These are phyloP conservation scores for Stagonosporopsis vannaccii DNA, from an alignment of 2,329 filamentous ascomycete genomes.

Conservation along the genomic window DNA sequence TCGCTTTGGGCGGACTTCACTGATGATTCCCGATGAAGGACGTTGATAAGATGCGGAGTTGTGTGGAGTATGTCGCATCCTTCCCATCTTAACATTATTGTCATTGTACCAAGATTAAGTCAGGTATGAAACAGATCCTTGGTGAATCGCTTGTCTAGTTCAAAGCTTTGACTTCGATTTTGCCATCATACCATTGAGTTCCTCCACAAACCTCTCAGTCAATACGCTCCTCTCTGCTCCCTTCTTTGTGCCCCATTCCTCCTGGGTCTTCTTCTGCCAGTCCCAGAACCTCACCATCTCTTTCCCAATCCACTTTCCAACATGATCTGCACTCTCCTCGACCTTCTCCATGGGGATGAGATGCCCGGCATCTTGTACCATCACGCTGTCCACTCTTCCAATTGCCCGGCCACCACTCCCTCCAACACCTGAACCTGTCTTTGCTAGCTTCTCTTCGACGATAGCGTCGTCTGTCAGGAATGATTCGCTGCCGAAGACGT, in stretches of 20 bases:
- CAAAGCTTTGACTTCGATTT: constrained; percentile 36
- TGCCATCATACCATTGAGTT: constrained; percentile 30
- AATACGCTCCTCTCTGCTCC: constrained; percentile 41
- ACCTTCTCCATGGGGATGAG: constrained; percentile 85
- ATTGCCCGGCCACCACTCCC: constrained; percentile 71
- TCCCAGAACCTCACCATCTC: constrained; percentile 49
- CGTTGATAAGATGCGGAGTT: too few species aligned
- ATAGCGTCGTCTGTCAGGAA: constrained; percentile 61
- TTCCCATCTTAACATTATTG: too few species aligned
- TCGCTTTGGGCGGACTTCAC: background rate
- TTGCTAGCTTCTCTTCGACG: constrained; percentile 65
- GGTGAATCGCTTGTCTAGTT: background rate
- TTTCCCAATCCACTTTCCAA: constrained; percentile 50
- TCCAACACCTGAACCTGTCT: constrained; percentile 71
- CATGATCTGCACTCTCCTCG: constrained; percentile 66
- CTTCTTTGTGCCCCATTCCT: constrained; percentile 41
- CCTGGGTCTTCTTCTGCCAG: constrained; percentile 40
- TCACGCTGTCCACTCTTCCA: constrained; percentile 71
- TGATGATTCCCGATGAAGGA: too few species aligned
- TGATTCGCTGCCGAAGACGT: constrained; percentile 60
- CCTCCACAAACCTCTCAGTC: constrained; percentile 38
- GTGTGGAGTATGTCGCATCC: too few species aligned
- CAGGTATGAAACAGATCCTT: background rate
- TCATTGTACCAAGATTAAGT: background rate
- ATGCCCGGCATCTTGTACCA: constrained; percentile 74